phyloP scores from a whole-genome alignment of 2,329 filamentous ascomycete species.

The Clarireedia homoeocarpa region DNA sequence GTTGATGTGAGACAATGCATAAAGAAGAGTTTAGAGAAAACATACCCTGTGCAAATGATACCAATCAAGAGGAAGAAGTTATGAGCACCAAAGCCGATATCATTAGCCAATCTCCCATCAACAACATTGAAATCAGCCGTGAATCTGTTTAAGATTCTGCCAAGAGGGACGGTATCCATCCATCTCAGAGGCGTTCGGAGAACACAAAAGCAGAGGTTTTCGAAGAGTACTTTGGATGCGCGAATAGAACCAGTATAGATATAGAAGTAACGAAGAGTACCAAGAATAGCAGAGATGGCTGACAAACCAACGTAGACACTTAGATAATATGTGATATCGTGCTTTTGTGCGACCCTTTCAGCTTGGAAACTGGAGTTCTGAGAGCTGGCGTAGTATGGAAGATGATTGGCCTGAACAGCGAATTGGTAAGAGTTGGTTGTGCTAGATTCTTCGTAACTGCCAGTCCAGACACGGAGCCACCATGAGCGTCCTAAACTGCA shows the following conservation, averaged over 20 bases:
- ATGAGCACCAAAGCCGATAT: conserved; percentile 52
- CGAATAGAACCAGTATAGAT: conserved; percentile 57
- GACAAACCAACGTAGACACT: conserved; percentile 59
- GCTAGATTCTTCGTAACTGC: conserved; percentile 31
- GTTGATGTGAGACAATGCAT: conserved; percentile 20
- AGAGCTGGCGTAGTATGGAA: background rate
- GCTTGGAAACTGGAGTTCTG: conserved; percentile 2
- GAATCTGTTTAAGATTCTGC: conserved; percentile 70
- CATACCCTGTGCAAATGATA: conserved; percentile 53
- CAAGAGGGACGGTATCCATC: conserved; percentile 73
- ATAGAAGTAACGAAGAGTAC: conserved; percentile 55
- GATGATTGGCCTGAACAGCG: conserved; percentile 32
- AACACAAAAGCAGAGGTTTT: conserved; percentile 56
- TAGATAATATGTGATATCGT: conserved; percentile 53
- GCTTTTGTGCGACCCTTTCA: background rate
- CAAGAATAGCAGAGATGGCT: conserved; percentile 46
- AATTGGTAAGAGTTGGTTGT: conserved; percentile 26
- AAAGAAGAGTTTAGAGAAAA: conserved; percentile 41
- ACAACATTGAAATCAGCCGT: conserved; percentile 70
- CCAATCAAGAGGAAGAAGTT: conserved; percentile 55
- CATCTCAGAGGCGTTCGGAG: conserved; percentile 68
- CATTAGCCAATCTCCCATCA: conserved; percentile 58
- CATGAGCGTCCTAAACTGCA: conserved; percentile 42
- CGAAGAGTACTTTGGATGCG: conserved; percentile 62
- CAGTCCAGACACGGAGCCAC: conserved; percentile 59